Percentiles rank a stretch among this genome's conserved stretches.
phyloP scores from a whole-genome alignment of 225 moss, liverwort and hornwort species.

The Ulota crispa region DNA sequence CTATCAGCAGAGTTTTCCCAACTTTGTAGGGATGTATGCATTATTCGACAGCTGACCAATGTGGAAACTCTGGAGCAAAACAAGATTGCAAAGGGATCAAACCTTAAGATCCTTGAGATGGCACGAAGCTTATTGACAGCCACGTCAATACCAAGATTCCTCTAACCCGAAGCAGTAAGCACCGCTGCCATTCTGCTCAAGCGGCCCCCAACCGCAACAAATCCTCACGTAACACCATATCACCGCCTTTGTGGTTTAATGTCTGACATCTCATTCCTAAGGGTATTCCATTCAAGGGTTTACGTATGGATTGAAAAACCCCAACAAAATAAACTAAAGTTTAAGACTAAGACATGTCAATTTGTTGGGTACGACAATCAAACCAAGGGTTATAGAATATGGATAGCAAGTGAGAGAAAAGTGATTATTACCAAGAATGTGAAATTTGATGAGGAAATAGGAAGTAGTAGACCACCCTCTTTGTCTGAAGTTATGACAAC shows the following conservation, averaged over 20 bases:
- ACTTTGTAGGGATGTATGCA: accelerated
- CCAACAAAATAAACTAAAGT: accelerated
- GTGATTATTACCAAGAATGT: background rate
- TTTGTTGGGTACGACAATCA: no score
- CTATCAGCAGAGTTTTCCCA: no score
- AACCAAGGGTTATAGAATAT: background rate
- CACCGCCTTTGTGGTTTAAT: accelerated
- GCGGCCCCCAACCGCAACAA: background rate
- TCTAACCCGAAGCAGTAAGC: no score
- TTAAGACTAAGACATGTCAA: background rate
- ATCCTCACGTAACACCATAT: accelerated
- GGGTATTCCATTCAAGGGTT: background rate
- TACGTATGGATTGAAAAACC: background rate
- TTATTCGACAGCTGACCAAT: background rate
- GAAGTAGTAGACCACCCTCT: no score
- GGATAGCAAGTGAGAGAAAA: background rate
- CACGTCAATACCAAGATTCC: no score
- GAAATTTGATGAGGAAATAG: no score
- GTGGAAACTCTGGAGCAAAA: accelerated
- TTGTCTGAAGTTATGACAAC: no score
- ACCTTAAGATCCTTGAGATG: accelerated
- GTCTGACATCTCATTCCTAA: background rate
- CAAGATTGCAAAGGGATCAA: accelerated
- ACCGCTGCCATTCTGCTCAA: no score
- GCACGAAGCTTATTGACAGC: accelerated